Evolutionary conservation across 257 asterid genomes (phyloP).

Genomic region (Jacaranda mimosifolia): DNA sequence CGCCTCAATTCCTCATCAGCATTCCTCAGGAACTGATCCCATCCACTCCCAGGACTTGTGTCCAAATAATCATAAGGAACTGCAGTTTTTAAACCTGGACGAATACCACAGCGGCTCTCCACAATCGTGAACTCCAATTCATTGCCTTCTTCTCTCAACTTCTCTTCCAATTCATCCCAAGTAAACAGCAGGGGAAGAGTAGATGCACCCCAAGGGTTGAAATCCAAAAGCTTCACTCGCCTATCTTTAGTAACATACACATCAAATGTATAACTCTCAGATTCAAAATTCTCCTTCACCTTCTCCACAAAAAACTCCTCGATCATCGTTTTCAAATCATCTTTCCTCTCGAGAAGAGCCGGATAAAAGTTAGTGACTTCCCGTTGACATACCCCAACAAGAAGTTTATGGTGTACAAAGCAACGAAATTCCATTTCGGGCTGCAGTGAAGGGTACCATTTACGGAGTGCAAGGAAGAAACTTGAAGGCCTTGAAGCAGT

Average conservation of each 20-base stretch:
- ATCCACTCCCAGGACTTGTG: constrained; percentile 85
- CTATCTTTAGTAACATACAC: constrained; percentile 72
- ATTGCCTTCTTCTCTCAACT: constrained; percentile 37
- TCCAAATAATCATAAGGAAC: constrained; percentile 91
- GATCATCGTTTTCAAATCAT: constrained; percentile 47
- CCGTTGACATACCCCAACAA: constrained; percentile 79
- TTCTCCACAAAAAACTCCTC: constrained; percentile 49
- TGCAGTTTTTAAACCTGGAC: constrained; percentile 87
- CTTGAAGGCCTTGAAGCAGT: constrained; percentile 64
- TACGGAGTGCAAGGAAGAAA: constrained; percentile 80
- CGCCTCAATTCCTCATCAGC: constrained; percentile 62
- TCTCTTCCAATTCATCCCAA: constrained; percentile 86
- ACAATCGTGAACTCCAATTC: constrained; percentile 67
- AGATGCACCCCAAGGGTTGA: constrained; percentile 90
- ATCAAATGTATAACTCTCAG: constrained; percentile 72
- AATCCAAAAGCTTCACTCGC: constrained; percentile 84
- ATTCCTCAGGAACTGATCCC: constrained; percentile 80
- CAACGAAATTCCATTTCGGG: constrained; percentile 97
- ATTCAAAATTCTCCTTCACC: constrained; percentile 61
- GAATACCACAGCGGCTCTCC: constrained; percentile 70
- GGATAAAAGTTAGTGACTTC: constrained; percentile 92
- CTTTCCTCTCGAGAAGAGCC: constrained; percentile 57
- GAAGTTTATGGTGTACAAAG: constrained; percentile 54
- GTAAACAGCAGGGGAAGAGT: constrained; percentile 77
- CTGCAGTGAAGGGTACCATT: constrained; percentile 74